These are phyloP conservation scores for Aureobasidium leucospermi DNA, from an alignment of 2,329 filamentous ascomycete genomes.

Conservation along the genomic window DNA sequence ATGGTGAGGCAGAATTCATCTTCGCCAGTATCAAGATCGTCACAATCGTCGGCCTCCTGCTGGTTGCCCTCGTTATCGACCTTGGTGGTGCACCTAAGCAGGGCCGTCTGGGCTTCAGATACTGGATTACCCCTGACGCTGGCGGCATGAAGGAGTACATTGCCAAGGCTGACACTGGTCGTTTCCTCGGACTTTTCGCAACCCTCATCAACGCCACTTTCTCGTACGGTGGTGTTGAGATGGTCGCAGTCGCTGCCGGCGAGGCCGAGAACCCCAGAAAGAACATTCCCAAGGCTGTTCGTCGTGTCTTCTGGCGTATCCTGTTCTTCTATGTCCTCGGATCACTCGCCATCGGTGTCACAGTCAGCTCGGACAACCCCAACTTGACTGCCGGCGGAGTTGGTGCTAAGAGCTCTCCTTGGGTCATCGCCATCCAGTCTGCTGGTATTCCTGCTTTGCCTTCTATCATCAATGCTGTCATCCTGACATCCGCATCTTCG, in stretches of 20 bases:
- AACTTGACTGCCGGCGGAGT: constrained; percentile 41
- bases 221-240: constrained; percentile 47
- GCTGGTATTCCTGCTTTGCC: constrained; percentile 62
- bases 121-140: constrained; percentile 44
- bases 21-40: constrained; percentile 47
- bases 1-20: constrained; percentile 46
- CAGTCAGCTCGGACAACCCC: constrained; percentile 49
- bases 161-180: constrained; percentile 49
- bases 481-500: constrained; percentile 65
- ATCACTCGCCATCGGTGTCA: constrained; percentile 51
- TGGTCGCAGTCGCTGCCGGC: constrained; percentile 48
- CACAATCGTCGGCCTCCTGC: constrained; percentile 37
- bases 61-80: constrained; percentile 48
- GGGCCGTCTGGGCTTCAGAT: constrained; percentile 56
- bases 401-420: constrained; percentile 42
- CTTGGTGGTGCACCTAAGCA: constrained; percentile 54
- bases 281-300: constrained; percentile 49
- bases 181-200: constrained; percentile 55
- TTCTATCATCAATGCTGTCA: constrained; percentile 67
- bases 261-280: constrained; percentile 47
- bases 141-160: constrained; percentile 49
- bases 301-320: constrained; percentile 48
- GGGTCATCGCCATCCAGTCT: constrained; percentile 62
- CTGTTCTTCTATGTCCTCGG: constrained; percentile 52
- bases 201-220: constrained; percentile 45